Conservation (phyloP, 768 basidiomycete species). For the Mycena galericulata region DNA sequence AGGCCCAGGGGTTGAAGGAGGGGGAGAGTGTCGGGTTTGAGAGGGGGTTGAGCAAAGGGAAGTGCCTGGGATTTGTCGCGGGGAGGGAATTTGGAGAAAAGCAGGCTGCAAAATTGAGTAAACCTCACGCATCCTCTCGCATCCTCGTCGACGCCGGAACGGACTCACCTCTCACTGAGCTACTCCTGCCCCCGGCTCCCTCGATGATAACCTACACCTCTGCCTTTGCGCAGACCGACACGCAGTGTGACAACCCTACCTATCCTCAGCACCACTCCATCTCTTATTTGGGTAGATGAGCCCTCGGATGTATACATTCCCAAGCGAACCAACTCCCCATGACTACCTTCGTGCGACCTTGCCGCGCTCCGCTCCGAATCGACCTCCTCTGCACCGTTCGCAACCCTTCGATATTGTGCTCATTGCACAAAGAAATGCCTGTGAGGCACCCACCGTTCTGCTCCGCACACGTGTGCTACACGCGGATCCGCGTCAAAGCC, state of each 20-base stretch:
- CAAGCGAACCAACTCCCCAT: not conserved
- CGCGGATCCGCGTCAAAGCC: not conserved
- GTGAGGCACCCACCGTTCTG: not conserved
- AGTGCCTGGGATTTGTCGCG: too few species aligned
- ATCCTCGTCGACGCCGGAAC: slow-evolving; percentile 3
- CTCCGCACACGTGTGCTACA: not conserved
- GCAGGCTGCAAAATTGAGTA: not conserved
- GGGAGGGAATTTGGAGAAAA: slow-evolving; percentile 1
- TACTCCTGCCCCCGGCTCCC: not conserved
- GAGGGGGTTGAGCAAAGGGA: too few species aligned
- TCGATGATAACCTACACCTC: not conserved
- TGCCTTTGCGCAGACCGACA: not conserved
- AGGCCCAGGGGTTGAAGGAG: too few species aligned
- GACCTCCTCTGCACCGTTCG: not conserved
- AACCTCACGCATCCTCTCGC: not conserved
- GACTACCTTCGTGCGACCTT: not conserved
- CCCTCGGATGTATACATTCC: not conserved
- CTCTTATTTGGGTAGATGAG: too few species aligned
- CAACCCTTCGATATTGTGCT: not conserved
- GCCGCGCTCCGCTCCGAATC: slow-evolving; percentile 3
- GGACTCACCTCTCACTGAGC: too few species aligned
- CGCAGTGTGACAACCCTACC: not conserved
- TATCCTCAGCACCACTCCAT: slow-evolving; percentile 1
- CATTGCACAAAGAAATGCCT: not conserved
- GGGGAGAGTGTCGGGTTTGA: too few species aligned